These are phyloP conservation scores for Detonula confervacea DNA, from an alignment of 352 stramenopile genomes.

Conservation along the genomic window DNA sequence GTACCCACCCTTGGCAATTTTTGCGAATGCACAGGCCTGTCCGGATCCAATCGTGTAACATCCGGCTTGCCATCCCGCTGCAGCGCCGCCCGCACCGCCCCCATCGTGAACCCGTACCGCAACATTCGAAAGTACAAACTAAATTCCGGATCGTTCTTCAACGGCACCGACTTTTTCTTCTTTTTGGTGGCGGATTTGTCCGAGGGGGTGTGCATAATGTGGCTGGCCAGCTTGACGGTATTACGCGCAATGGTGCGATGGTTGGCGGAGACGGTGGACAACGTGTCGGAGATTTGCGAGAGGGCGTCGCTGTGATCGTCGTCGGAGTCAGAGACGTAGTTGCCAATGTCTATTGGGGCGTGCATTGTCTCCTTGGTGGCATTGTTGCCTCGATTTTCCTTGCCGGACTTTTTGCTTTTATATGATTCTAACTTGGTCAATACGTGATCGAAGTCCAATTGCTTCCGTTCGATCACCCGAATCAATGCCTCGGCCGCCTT, in stretches of 20 bases:
- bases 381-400: constrained; percentile 1
- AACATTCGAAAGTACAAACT: constrained; percentile 73
- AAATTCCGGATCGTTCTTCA: constrained; percentile 69
- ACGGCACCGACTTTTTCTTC: constrained; percentile 19
- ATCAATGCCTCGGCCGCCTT: constrained; percentile 23
- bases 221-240: constrained; percentile 21
- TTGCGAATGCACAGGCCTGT: constrained; percentile 45
- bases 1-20: not conserved
- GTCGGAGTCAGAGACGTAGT: constrained; percentile 3
- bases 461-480: constrained; percentile 19
- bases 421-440: constrained; percentile 20
- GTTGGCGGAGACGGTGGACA: constrained; percentile 20
- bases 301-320: constrained; percentile 11
- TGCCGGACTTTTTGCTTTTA: not conserved
- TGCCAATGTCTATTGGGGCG: not conserved
- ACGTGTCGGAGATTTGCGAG: constrained; percentile 13
- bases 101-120: constrained; percentile 89
- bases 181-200: constrained; percentile 13
- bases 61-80: constrained; percentile 86
- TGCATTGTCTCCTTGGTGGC: not conserved
- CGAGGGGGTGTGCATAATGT: constrained; percentile 15
- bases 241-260: constrained; percentile 9
- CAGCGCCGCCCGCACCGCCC: constrained; percentile 91
- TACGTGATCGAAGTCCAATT: constrained; percentile 26
- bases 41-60: constrained; percentile 73